Base-by-base conservation (phyloP, 257 asterid genomes). In the Penstemon davidsonii region DNA sequence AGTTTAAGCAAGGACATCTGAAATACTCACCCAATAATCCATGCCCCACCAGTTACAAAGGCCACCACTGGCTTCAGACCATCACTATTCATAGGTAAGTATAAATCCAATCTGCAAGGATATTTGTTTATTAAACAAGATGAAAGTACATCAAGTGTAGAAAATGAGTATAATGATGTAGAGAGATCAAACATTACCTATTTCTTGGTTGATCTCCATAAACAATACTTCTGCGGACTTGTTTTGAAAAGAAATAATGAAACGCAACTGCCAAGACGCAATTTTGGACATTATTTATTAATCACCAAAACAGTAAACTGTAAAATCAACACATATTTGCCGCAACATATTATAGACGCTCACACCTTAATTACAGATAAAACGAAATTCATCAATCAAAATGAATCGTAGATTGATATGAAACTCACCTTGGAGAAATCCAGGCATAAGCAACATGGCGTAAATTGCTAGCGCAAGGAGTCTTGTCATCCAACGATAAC, bases 1-100 rank as follows among this genome's bases (percentile, higher is more conserved):
- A 55, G 58, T 42, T 46, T 13, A 43, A 61, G n/a, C 39, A 15
- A 58, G 63, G 68, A 49, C 56, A 64, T 46, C 78, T 38, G 10
- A 69, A 81, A 67, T 70, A 84, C 86, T 65, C 60, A 84, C 99
- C 99, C 99, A 63, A 94, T 94, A 77, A 91, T 91, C 99, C 99
- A 94, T 57, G 99, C 99, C 52, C 99, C 99, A 66, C 99, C 99
- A 74, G 99, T 94, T 41, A 94, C 96, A 75, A 94, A 94, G 69
- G 76, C 87, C 75, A 87, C 96, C 75, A 94, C 91, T 63, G 99
- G 97, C 86, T 91, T 91, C 77, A 70, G 82, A 49, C 78, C 78
- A 69, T 86, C 83, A 15, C 57, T 64, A 60, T 70, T 71, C 67
- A 68, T 56, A n/a, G 99, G 99, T 75, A 94, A 80, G 84, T 87